These are phyloP conservation scores for Sordariomycetes sp. DNA, from an alignment of 2,329 filamentous ascomycete species.

Conservation along the genomic window DNA sequence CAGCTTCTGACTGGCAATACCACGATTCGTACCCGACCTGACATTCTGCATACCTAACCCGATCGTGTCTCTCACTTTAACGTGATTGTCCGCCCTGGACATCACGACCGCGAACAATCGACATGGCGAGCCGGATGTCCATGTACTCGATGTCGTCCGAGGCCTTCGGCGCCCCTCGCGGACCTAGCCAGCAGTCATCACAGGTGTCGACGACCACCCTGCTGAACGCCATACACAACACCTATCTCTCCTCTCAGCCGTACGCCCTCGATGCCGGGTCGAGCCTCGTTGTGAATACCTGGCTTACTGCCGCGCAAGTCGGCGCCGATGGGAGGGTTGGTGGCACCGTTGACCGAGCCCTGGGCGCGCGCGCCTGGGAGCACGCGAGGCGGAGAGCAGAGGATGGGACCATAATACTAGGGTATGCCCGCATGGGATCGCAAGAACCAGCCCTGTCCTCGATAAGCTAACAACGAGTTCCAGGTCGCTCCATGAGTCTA, in stretches of 20 bases:
- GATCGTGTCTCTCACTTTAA: neutral
- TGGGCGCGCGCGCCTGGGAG: slow-evolving; percentile 84
- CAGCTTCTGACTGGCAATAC: neutral
- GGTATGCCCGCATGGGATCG: slow-evolving; percentile 38
- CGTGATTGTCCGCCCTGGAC: slow-evolving; percentile 4
- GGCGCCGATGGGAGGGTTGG: slow-evolving; percentile 56
- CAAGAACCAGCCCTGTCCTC: neutral
- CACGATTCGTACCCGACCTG: neutral
- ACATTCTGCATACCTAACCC: neutral
- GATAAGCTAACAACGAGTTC: slow-evolving; percentile 8
- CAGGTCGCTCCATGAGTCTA: slow-evolving; percentile 79
- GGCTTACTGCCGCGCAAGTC: slow-evolving; percentile 67
- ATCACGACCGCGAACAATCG: slow-evolving; percentile 3
- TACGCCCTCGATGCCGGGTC: slow-evolving; percentile 82
- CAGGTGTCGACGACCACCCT: slow-evolving; percentile 89
- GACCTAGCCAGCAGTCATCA: slow-evolving; percentile 51
- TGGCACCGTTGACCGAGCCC: slow-evolving; percentile 65
- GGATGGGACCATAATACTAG: slow-evolving; percentile 83
- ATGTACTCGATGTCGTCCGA: slow-evolving; percentile 57
- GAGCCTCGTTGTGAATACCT: slow-evolving; percentile 88
- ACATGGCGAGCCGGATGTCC: slow-evolving; percentile 52
- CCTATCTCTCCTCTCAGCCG: slow-evolving; percentile 70
- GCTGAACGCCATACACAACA: slow-evolving; percentile 81
- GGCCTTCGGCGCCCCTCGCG: slow-evolving; percentile 41
- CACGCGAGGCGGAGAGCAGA: slow-evolving; percentile 89